A percentile compares a stretch with the other conserved stretches of the same genome.
These are phyloP conservation scores for Epicoccum sorghinum DNA, from an alignment of 2,329 filamentous ascomycete species.

Conservation along the genomic window DNA sequence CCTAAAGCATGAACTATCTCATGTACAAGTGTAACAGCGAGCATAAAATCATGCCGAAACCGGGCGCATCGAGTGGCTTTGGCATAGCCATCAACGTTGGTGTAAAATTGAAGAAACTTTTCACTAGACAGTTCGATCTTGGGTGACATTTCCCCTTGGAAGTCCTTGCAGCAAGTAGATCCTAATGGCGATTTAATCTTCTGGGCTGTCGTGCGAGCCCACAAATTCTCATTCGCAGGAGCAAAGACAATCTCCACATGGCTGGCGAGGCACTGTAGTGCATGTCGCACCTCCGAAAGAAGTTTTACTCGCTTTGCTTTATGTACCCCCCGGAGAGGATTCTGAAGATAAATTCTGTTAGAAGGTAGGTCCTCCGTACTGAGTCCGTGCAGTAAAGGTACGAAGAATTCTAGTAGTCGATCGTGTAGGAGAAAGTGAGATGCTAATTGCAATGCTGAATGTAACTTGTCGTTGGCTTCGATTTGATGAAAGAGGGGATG, in stretches of 20 bases:
- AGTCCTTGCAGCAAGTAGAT: constrained; percentile 18
- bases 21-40: constrained; percentile 40
- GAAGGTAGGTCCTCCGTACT: constrained; percentile 14
- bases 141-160: constrained; percentile 19
- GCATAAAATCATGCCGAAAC: constrained; percentile 44
- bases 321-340: constrained; percentile 24
- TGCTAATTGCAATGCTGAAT: constrained; percentile 38
- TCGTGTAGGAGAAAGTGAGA: constrained; percentile 42
- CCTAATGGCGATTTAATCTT: constrained; percentile 10
- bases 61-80: constrained; percentile 32
- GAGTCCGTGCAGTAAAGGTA: constrained; percentile 35
- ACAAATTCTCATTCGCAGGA: constrained; percentile 18
- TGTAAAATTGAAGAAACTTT: constrained; percentile 27
- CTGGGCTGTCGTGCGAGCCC: constrained; percentile 27
- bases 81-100: constrained; percentile 25
- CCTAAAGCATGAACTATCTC: constrained; percentile 45
- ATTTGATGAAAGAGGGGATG: constrained; percentile 39
- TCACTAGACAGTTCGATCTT: constrained; percentile 32
- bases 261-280: constrained; percentile 36
- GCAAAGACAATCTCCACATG: constrained; percentile 20
- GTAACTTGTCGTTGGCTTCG: constrained; percentile 19
- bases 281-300: constrained; percentile 26
- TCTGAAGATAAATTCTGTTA: constrained; percentile 29
- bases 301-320: constrained; percentile 16
- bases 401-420: constrained; percentile 38